Evolutionary conservation across 2,329 filamentous ascomycete genomes (phyloP), one percentile per base, ranked within the genome.

Genomic region (Metarhizium anisopliae): DNA sequence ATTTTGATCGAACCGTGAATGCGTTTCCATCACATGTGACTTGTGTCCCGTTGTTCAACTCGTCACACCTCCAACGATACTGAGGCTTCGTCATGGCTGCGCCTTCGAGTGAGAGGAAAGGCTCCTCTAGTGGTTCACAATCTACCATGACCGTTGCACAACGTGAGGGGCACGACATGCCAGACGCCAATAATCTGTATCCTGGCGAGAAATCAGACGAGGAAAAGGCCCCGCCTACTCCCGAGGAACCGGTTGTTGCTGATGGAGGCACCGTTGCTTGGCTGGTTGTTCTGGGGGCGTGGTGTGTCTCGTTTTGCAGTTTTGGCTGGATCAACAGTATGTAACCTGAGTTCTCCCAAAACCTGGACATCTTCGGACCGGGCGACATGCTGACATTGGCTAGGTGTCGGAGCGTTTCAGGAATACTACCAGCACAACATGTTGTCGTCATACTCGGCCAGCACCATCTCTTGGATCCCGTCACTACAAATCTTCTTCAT

Each of bases 401-500:
- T 45, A 66, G 63, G 63, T 43, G 54, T 68, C 43, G 78, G 77
- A 8, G 68, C 77, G n/a, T 81, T 81, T 60, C 77, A 81, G 62
- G 71, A 73, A 25, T 79, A 80, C 62, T 82, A 81, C 59, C 67
- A 78, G 59, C 68, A 61, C 13, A 65, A 73, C 18, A 69, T 74
- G 52, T 66, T 82, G 16, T 11, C 54, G 11, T 51, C 45, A 16
- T 78, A 78, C 60, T 77, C 77, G 1, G 65, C 77, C 4, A 78
- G 75, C 58, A 76, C 74, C 1, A 70, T 83, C 25, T 70, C 79
- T 6, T 83, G 80, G 80, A 82, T 83, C 55, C 73, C 77, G 2
- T 77, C 77, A 2, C 63, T 82, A n/a, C 74, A 81, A 59, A 67
- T 74, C 14, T 79, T 76, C 61, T 70, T 78, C 62, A 74, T 84